Percentiles rank a stretch among this genome's conserved stretches.
Conservation (phyloP, 495 filamentous ascomycete species). For the Penicillium cinerascens region DNA sequence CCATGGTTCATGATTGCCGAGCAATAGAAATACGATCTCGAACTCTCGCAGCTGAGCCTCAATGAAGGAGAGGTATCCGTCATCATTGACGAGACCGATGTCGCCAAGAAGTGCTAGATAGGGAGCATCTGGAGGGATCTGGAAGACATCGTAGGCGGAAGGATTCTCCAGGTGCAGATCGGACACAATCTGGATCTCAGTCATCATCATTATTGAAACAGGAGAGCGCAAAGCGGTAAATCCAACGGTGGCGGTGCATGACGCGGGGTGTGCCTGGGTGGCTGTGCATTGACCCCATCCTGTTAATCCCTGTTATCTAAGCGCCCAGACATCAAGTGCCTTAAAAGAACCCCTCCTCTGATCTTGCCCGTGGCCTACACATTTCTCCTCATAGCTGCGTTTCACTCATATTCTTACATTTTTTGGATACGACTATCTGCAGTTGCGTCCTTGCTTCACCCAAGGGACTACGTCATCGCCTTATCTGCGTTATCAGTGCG, state of each 20-base stretch:
- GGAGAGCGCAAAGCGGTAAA: too few relatives aligned
- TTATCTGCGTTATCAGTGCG: conserved; percentile 11
- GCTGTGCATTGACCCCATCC: conserved; percentile 6
- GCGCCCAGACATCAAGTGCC: conserved; percentile 22
- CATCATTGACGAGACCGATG: conserved; percentile 47
- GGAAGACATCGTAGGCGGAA: conserved; percentile 44
- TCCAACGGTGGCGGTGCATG: conserved; percentile 17
- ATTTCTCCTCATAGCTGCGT: conserved; percentile 3
- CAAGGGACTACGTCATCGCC: conserved; percentile 13
- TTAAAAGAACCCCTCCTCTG: conserved; percentile 18
- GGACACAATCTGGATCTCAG: conserved; percentile 50
- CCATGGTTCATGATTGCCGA: conserved; percentile 59
- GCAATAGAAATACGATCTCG: conserved; percentile 46
- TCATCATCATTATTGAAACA: background rate
- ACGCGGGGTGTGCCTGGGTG: conserved; percentile 14
- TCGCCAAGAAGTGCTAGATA: conserved; percentile 57
- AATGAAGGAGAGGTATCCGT: conserved; percentile 42
- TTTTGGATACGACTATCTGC: background rate
- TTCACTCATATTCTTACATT: background rate
- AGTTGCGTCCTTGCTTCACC: background rate
- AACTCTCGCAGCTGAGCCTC: conserved; percentile 43
- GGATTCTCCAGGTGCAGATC: conserved; percentile 55
- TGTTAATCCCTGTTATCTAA: conserved; percentile 29
- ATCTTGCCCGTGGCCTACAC: conserved; percentile 6
- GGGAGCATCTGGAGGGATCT: conserved; percentile 40